Evolutionary conservation across 202 grass and related monocot species (phyloP).

Genomic region (Schoenoplectus triqueter): DNA sequence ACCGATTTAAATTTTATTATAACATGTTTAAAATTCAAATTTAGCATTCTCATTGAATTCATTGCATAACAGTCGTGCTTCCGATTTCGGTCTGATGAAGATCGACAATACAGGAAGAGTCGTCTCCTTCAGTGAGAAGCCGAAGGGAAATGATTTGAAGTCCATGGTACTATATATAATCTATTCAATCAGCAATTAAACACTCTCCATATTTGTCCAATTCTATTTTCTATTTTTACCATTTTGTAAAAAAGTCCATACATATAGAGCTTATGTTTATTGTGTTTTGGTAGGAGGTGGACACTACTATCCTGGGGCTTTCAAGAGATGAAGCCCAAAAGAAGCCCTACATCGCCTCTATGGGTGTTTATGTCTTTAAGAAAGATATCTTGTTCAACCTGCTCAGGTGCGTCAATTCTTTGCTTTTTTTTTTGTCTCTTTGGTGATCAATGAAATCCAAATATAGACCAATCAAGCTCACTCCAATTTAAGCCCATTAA

Average conservation of each 20-base stretch:
- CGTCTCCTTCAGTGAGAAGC: slow-evolving; percentile 86
- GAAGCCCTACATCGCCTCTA: slow-evolving; percentile 75
- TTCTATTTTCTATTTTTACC: background rate
- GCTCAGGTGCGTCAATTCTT: slow-evolving; percentile 42
- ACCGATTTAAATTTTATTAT: no score
- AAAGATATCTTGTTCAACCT: slow-evolving; percentile 62
- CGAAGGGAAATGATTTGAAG: slow-evolving; percentile 83
- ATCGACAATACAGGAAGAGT: slow-evolving; percentile 77
- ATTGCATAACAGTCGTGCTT: slow-evolving; percentile 68
- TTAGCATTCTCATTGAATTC: background rate
- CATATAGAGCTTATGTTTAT: background rate
- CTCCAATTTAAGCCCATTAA: background rate
- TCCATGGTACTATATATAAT: slow-evolving; percentile 63
- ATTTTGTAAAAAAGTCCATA: background rate
- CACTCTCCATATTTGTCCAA: background rate
- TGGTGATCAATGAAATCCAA: background rate
- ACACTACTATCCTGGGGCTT: slow-evolving; percentile 54
- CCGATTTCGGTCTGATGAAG: slow-evolving; percentile 98
- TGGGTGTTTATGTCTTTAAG: slow-evolving; percentile 82
- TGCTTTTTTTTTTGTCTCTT: background rate
- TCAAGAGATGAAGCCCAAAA: slow-evolving; percentile 51
- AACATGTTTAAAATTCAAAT: no score
- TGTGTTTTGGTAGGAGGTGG: slow-evolving; percentile 52
- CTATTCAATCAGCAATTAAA: background rate
- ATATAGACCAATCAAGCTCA: background rate